Base-by-base conservation (phyloP, 1,284 basidiomycete species). In the Ustilago crameri region DNA sequence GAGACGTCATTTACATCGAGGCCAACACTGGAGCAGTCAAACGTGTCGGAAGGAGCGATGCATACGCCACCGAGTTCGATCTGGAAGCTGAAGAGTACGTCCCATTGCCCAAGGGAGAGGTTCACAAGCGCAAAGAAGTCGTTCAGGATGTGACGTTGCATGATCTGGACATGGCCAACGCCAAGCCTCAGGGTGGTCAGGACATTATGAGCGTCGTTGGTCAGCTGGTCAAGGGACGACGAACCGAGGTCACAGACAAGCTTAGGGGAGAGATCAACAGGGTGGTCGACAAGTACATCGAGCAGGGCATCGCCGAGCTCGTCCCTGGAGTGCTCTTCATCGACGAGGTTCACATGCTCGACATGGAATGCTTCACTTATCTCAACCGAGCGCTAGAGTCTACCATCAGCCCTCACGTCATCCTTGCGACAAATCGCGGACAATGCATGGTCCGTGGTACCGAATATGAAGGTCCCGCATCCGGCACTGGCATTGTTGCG, bases 201-300 rank as follows among this genome's bases (percentile, higher is more conserved):
- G 95, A 98, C 81, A 97, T 98, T 83, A 97, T 98, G 95, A 93
- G 91, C 81, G 94, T 98, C 27, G 97, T 98, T 91, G 94, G 95
- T 5, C 95, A 94, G 82, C 87, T 98, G 9, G 93, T 97, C 74
- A 96, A 94, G 84, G 93, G 90, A 40, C 91, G 93, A 27, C 86
- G 95, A 73, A 98, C 95, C 9, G 95, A 98, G 84, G 91, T 98
- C 9, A 98, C 95, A 20, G 95, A 98, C 82, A 98, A 98, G 84
- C 87, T 98, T 48, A 87, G 95, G 56, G 87, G 90, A 65, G 95
- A 98, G 84, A 95, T 98, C 68, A 97, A 98, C 87, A 93, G 94
- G 80, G 93, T 98, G n/a, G 96, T 98, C 34, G 92, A 97, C 84
- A 88, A 91, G 46, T 98, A 98, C 84, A 95, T 98, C 38, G 94